A percentile compares a stretch with the other conserved stretches of the same genome.
Conservation (phyloP, 305 asterid species). For the Lippia alba region DNA sequence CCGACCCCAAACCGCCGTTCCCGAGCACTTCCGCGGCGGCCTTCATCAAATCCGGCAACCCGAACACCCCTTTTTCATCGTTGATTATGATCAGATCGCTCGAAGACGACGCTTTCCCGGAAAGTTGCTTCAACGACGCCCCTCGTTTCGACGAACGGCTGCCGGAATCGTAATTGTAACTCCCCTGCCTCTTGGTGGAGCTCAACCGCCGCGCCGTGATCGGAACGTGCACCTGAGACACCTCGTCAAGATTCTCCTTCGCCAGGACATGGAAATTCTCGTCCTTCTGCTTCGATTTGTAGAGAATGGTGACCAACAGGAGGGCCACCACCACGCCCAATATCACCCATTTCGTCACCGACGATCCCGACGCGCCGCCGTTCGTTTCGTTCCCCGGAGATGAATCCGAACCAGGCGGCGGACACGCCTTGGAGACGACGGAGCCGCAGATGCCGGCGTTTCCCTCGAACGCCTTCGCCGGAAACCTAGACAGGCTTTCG, state of each 20-base stretch:
- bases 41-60: constrained; percentile 86
- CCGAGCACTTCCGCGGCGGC: constrained; percentile 97
- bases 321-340: constrained; percentile 56
- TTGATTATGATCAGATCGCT: constrained; percentile 71
- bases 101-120: constrained; percentile 6
- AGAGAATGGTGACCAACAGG: constrained; percentile 53
- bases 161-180: constrained; percentile 21
- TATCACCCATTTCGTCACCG: constrained; percentile 59
- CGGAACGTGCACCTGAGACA: constrained; percentile 46
- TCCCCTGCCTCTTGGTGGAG: constrained; percentile 34
- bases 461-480: constrained; percentile 49
- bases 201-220: constrained; percentile 43
- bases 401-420: not conserved
- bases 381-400: not conserved
- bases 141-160: constrained; percentile 37
- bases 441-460: constrained; percentile 61
- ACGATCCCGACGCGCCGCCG: constrained; percentile 13
- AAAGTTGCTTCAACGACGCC: not conserved
- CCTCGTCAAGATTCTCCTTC: constrained; percentile 63
- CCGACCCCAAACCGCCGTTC: constrained; percentile 81
- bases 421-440: constrained; percentile 48
- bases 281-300: constrained; percentile 52
- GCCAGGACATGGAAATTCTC: constrained; percentile 46
- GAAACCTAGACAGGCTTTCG: constrained; percentile 51
- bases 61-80: constrained; percentile 71